These are phyloP conservation scores for Theileria parva DNA, from an alignment of 169 alveolate genomes.

Conservation along the genomic window DNA sequence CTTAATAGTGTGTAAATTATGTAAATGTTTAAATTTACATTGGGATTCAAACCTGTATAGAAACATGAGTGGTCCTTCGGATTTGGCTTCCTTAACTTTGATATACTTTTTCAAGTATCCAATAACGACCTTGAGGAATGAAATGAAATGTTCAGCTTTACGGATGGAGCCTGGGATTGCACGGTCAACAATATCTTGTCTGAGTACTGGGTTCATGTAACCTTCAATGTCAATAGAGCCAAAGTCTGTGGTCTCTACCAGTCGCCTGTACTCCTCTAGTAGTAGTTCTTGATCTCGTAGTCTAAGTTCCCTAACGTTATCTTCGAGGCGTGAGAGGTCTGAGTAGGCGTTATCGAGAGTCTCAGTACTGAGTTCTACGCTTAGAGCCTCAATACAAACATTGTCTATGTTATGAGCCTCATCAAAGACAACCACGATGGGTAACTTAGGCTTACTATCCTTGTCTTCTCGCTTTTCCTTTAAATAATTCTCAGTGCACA, in stretches of 20 bases:
- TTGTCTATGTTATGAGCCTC: slow-evolving; percentile 99
- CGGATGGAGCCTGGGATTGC: slow-evolving; percentile 92
- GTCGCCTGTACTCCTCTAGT: slow-evolving; percentile 46
- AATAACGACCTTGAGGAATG: slow-evolving; percentile 85
- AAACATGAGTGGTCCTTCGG: slow-evolving; percentile 92
- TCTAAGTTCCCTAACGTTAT: slow-evolving; percentile 69
- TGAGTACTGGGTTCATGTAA: slow-evolving; percentile 80
- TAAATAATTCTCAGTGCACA: slow-evolving; percentile 23
- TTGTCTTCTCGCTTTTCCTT: slow-evolving; percentile 30
- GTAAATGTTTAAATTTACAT: too few relatives aligned
- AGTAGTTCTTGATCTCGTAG: slow-evolving; percentile 38
- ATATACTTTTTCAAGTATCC: slow-evolving; percentile 87
- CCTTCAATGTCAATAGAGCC: slow-evolving; percentile 56
- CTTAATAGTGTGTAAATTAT: too few relatives aligned
- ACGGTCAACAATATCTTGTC: slow-evolving; percentile 71
- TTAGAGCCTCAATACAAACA: slow-evolving; percentile 95
- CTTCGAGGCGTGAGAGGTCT: slow-evolving; percentile 76
- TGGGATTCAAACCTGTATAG: slow-evolving; percentile 76
- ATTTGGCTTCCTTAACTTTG: slow-evolving; percentile 80
- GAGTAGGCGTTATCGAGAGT: slow-evolving; percentile 83
- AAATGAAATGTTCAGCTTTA: slow-evolving; percentile 91
- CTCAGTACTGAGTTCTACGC: slow-evolving; percentile 87
- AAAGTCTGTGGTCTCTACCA: slow-evolving; percentile 28
- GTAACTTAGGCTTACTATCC: slow-evolving; percentile 71
- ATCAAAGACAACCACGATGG: slow-evolving; percentile 91